Evolutionary conservation across 2,329 filamentous ascomycete genomes (phyloP), one percentile per base, ranked within the genome.

Genomic region (Fusarium pseudograminearum): DNA sequence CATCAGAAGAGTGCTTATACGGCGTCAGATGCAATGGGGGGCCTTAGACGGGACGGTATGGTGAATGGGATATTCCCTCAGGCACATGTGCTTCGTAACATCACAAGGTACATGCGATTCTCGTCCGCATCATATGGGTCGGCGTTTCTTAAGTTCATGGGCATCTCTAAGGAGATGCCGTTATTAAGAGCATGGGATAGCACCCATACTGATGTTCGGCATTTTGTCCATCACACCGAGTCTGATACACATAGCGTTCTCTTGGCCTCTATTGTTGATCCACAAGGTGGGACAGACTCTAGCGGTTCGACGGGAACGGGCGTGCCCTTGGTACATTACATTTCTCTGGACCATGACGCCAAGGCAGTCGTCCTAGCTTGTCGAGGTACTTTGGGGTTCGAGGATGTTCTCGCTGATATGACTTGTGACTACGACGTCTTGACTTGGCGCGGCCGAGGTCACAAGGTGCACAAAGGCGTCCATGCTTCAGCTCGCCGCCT

Each of bases 401-500:
- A 93, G 72, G 91, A 93, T 74, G 87, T 93, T 26, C 80, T 93
- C 36, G 90, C 90, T 1, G 91, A 93, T 73, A 87, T 93, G 85
- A 90, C 90, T 31, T 93, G 90, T 77, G 90, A 92, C 47, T 93
- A 92, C 67, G 90, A 91, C 70, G 84, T 89, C 57, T 79, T 91
- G 12, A 66, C 81, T 7, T 90, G 91, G 89, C 84, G 88, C 60
- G 89, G 89, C 18, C 86, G 84, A 61, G 80, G 81, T 2, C 92
- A 91, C 80, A 88, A 90, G 69, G 90, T 93, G 0, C 91, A 93
- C 78, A 92, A 92, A 76, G 91, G 91, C 16, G 89, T 93, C 57
- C 90, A 92, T 74, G 90, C 90, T 1, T 92, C 90, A 2, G 91
- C 91, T 6, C 84, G 87, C 22, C 86, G 90, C 14, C 83, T 93